A percentile compares a stretch with the other conserved stretches of the same genome.
These are phyloP conservation scores for Cryptococcus depauperatus DNA, from an alignment of 1,284 basidiomycete species.

Conservation along the genomic window DNA sequence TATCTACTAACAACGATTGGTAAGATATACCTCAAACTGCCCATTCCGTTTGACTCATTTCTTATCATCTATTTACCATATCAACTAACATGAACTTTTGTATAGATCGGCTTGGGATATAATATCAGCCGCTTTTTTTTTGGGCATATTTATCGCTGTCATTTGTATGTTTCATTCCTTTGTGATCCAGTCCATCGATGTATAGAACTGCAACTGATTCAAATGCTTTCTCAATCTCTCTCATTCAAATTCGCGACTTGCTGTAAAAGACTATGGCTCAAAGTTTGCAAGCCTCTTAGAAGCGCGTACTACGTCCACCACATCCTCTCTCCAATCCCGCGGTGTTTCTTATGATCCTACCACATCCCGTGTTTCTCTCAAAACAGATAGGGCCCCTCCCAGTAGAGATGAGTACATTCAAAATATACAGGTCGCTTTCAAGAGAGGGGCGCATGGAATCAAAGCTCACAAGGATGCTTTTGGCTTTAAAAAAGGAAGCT, in stretches of 20 bases:
- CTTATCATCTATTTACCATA: no score
- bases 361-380: constrained; percentile 19
- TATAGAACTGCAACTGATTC: no score
- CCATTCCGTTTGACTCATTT: no score
- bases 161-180: constrained; percentile 27
- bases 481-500: constrained; percentile 10
- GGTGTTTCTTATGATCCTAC: constrained; percentile 19
- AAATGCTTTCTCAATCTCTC: no score
- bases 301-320: constrained; percentile 6
- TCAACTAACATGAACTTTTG: neutral
- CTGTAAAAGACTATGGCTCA: constrained; percentile 14
- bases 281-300: constrained; percentile 14
- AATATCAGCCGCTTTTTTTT: constrained; percentile 24
- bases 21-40: no score
- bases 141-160: constrained; percentile 30
- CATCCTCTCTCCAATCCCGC: constrained; percentile 10
- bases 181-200: no score
- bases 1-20: no score
- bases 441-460: constrained; percentile 27
- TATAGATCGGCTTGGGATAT: constrained; percentile 29
- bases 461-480: constrained; percentile 27
- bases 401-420: constrained; percentile 30
- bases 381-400: constrained; percentile 25
- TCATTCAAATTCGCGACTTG: neutral
- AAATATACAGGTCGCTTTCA: constrained; percentile 28